Base-by-base conservation (phyloP, 257 asterid genomes). In the Penstemon barbatus region DNA sequence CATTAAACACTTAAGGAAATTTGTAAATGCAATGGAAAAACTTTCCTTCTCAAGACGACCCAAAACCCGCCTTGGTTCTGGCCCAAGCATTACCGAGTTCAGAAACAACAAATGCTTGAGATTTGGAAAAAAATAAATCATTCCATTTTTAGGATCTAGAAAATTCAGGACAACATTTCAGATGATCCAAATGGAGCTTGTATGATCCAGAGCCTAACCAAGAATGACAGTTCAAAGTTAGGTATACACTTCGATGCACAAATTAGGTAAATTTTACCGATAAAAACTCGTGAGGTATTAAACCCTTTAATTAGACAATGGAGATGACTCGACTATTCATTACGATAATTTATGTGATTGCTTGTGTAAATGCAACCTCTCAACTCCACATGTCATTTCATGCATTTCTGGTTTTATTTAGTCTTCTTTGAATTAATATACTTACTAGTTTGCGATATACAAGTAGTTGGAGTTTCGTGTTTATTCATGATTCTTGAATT, bases 21-120 rank as follows among this genome's bases (percentile, higher is more conserved):
- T 91, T 51, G 58, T 94, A 11, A 82, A 74, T 18, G 96, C 97
- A 41, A 94, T 91, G 99, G 99, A 94, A 55, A 94, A 91, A 54
- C 84, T 70, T 39, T 94, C 99, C 38, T 79, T 93, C 78, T 83
- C 96, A 40, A 89, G 79, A 68, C 74, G 88, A 75, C 68, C 68
- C 82, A 89, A 75, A 72, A 48, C 75, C 1, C 74, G 66, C 18
- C 63, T 69, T 4, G 65, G 61, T 19, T 61, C 77, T 12, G 75
- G 79, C 63, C 66, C 86, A 3, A 73, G 77, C 60, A 57, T 82
- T 39, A 25, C 88, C 8, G 95, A 85, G 52, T 57, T 72, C 75
- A 90, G 83, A 75, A 74, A 82, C 83, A 91, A 86, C 81, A 89
- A 71, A 77, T 91, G 99, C 86, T 85, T 94, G 80, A 87, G 91